A percentile compares a stretch with the other conserved stretches of the same genome.
These are phyloP conservation scores for Amanita muscaria DNA, from an alignment of 768 basidiomycete genomes.

Conservation along the genomic window DNA sequence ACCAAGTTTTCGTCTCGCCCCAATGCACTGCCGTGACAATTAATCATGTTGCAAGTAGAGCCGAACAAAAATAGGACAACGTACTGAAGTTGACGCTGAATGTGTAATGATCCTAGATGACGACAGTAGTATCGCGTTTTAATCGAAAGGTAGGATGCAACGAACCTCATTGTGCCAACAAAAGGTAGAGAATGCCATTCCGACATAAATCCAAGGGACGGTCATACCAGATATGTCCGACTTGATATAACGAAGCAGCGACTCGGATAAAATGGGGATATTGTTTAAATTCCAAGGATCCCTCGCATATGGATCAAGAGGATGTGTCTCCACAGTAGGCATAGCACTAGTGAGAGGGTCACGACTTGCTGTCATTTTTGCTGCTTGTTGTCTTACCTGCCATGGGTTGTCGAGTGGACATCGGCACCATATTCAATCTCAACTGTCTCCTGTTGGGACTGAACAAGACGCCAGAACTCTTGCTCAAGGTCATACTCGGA, in stretches of 20 bases:
- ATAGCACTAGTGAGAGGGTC: slow-evolving; percentile 55
- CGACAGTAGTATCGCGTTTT: not conserved
- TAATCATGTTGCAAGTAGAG: slow-evolving; percentile 8
- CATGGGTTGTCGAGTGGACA: slow-evolving; percentile 94
- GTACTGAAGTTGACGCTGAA: slow-evolving; percentile 91
- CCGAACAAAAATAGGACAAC: slow-evolving; percentile 21
- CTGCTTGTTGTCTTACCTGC: slow-evolving; percentile 55
- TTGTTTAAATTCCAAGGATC: slow-evolving; percentile 99
- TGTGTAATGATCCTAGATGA: slow-evolving; percentile 84
- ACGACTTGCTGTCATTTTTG: slow-evolving; percentile 1
- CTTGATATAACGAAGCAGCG: slow-evolving; percentile 93
- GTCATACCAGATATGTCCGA: slow-evolving; percentile 99
- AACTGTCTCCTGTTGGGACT: slow-evolving; percentile 82
- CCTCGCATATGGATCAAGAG: slow-evolving; percentile 74
- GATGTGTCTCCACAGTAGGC: slow-evolving; percentile 93
- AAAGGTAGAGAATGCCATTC: slow-evolving; percentile 98
- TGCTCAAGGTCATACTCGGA: slow-evolving; percentile 87
- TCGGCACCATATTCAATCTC: slow-evolving; percentile 99
- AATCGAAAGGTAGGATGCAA: slow-evolving; percentile 1
- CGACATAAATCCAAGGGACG: slow-evolving; percentile 98
- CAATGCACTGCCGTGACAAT: slow-evolving; percentile 69
- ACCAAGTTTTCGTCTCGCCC: slow-evolving; percentile 99
- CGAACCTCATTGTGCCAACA: slow-evolving; percentile 98
- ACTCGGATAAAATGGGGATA: slow-evolving; percentile 87
- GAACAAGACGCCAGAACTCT: slow-evolving; percentile 96